Evolutionary conservation across 208 protist species (phyloP), one percentile per base, ranked within the genome.

Genomic region (Naegleria lovaniensis): DNA sequence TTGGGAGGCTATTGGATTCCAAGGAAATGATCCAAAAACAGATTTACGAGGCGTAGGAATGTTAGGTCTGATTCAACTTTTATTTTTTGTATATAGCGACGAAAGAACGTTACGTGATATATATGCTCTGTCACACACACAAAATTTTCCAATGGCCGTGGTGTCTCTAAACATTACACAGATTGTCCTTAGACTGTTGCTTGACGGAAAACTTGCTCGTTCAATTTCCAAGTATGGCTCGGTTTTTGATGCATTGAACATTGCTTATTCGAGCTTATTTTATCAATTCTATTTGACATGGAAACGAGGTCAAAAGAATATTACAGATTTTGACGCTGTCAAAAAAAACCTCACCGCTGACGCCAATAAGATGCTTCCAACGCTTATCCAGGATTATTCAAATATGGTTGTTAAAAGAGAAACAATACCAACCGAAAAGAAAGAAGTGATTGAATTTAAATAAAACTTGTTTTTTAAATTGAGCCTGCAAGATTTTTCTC

Each of bases 1-100:
- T 58, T 90, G 88, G 88, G 88, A 90, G 5, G 39, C 36, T 0
- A 90, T 90, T 76, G 88, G 88, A 39, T 90, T 90, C 39, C 88
- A 90, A 90, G 48, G 88, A 39, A 38, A 0, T 38, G 88, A 90
- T 36, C 88, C 88, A 36, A 58, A 48, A 38, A 90, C 88, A 39
- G 88, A 90, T 90, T 58, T 90, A 38, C 15, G 88, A 4, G 88
- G 51, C 33, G 41, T 55, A 13, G 88, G 88, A 86, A 86, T 90
- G 88, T 76, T 90, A 41, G 88, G 51, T 13, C 48, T 90, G 19
- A 36, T 58, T 0, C 85, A 88, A 38, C 36, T 88, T 0, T 88
- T 88, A 58, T 88, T 43, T 15, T 58, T 88, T 38, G 33, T 58
- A 38, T 29, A 39, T 1, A 36, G 19, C 1, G 29, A 88, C 36